Evolutionary conservation across 2,329 filamentous ascomycete species (phyloP).

Genomic region (Arthroderma sp.): DNA sequence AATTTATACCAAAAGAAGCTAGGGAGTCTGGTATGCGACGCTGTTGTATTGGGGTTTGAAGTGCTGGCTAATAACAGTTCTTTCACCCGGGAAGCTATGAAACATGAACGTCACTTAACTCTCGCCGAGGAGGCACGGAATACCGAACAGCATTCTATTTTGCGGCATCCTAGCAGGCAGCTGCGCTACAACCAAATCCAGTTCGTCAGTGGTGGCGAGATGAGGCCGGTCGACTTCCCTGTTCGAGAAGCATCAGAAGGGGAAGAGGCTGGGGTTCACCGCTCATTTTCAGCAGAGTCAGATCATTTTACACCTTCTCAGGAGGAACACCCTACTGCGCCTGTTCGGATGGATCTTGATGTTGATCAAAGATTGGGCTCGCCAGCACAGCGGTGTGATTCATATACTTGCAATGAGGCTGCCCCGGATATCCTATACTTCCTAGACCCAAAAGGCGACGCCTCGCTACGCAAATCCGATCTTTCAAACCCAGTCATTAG

Average conservation of each 20-base stretch:
- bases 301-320: too few relatives aligned
- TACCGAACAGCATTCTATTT: constrained; percentile 37
- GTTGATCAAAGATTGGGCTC: too few relatives aligned
- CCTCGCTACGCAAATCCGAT: constrained; percentile 10
- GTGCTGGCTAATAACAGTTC: too few relatives aligned
- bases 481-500: constrained; percentile 16
- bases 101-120: constrained; percentile 18
- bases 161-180: constrained; percentile 34
- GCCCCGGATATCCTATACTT: constrained; percentile 17
- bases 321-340: too few relatives aligned
- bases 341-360: not conserved
- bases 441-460: constrained; percentile 23
- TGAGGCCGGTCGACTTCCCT: constrained; percentile 24
- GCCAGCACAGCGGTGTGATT: too few relatives aligned
- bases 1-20: too few relatives aligned
- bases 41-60: too few relatives aligned
- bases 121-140: constrained; percentile 48
- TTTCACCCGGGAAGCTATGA: too few relatives aligned
- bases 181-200: constrained; percentile 43
- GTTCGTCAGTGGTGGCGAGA: constrained; percentile 48
- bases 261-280: not conserved
- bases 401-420: too few relatives aligned
- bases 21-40: too few relatives aligned
- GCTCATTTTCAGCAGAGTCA: too few relatives aligned
- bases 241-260: constrained; percentile 3